These are phyloP conservation scores for Parmelia sp. DNA, from an alignment of 495 filamentous ascomycete species.

Conservation along the genomic window DNA sequence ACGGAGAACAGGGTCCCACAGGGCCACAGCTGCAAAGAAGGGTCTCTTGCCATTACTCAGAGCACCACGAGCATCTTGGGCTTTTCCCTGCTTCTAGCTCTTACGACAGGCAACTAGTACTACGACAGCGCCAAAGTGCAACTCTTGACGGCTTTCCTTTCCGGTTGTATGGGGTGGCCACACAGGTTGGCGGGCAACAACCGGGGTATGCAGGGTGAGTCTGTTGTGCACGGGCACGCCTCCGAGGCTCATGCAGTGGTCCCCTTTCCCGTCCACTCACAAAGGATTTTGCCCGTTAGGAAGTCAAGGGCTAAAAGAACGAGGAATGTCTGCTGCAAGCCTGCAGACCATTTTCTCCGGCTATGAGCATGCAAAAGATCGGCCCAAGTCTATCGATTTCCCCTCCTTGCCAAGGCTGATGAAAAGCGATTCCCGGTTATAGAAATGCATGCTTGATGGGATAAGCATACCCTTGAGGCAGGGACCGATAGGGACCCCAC, in stretches of 20 bases:
- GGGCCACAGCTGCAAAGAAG: not conserved
- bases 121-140: not conserved
- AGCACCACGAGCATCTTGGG: too few species aligned
- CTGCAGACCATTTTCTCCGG: slow-evolving; percentile 1
- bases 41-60: too few species aligned
- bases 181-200: not conserved
- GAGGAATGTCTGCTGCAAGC: not conserved
- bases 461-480: too few species aligned
- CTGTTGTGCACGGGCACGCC: slow-evolving; percentile 4
- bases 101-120: not conserved
- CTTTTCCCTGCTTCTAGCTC: not conserved
- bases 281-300: not conserved
- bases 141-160: not conserved
- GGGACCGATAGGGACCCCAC: too few species aligned
- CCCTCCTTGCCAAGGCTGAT: too few species aligned
- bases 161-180: not conserved
- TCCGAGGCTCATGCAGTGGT: not conserved
- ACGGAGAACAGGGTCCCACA: slow-evolving; percentile 9
- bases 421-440: too few species aligned
- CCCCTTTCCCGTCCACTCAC: not conserved
- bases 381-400: too few species aligned
- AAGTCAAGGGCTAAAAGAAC: too few species aligned
- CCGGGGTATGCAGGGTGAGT: not conserved
- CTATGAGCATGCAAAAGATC: too few species aligned
- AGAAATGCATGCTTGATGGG: too few species aligned